A percentile compares a stretch with the other conserved stretches of the same genome.
These are phyloP conservation scores for Lachancea sp. DNA, from an alignment of 805 yeast species.

Conservation along the genomic window DNA sequence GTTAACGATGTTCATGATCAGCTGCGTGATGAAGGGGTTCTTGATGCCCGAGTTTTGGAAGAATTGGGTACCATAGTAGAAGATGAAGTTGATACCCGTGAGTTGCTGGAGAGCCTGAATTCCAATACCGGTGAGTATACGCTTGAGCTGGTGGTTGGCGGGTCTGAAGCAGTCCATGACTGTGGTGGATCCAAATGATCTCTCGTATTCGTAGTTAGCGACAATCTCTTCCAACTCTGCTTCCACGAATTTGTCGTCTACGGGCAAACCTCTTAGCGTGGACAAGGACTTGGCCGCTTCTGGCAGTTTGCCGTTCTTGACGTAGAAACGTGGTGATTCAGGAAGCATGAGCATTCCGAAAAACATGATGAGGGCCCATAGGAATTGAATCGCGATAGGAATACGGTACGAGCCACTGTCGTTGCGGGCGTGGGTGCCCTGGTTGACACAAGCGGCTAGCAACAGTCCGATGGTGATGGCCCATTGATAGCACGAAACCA, in stretches of 20 bases:
- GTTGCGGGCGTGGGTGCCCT: conserved; percentile 51
- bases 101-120: conserved; percentile 64
- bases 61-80: conserved; percentile 59
- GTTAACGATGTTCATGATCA: conserved; percentile 55
- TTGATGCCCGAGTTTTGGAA: conserved; percentile 56
- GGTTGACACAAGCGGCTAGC: conserved; percentile 58
- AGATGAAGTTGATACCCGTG: conserved; percentile 63
- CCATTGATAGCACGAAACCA: conserved; percentile 71
- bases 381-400: conserved; percentile 54
- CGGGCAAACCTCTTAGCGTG: conserved; percentile 47
- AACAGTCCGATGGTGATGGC: conserved; percentile 66
- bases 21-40: conserved; percentile 56
- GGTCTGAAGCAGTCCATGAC: conserved; percentile 65
- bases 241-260: conserved; percentile 49
- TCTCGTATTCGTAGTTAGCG: conserved; percentile 56
- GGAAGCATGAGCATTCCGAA: conserved; percentile 49
- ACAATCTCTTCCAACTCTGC: conserved; percentile 52
- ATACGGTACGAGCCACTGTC: conserved; percentile 41
- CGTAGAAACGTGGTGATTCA: conserved; percentile 67
- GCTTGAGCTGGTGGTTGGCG: conserved; percentile 38
- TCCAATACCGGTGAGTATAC: conserved; percentile 48
- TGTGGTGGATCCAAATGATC: conserved; percentile 55
- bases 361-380: conserved; percentile 40
- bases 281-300: conserved; percentile 61
- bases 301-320: conserved; percentile 49